phyloP scores from a whole-genome alignment of 805 yeast genomes.

The Metschnikowia lachancei region DNA sequence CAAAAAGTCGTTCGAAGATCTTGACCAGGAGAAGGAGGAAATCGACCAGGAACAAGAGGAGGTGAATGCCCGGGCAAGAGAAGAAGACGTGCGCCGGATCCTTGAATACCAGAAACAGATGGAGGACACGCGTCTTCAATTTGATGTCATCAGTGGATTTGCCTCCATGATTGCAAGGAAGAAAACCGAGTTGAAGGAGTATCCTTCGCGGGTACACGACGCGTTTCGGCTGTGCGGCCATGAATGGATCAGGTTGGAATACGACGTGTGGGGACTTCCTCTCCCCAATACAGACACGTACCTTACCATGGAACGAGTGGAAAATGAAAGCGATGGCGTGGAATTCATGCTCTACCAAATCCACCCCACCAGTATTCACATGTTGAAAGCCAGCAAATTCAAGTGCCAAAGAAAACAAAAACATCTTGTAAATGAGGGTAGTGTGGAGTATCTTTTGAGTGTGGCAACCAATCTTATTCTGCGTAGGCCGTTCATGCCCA shows the following conservation, averaged over 20 bases:
- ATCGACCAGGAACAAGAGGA: background rate
- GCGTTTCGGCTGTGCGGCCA: constrained; percentile 16
- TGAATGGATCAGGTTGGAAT: constrained; percentile 33
- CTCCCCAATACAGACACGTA: constrained; percentile 6
- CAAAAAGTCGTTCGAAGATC: constrained; percentile 17
- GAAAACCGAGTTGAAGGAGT: constrained; percentile 8
- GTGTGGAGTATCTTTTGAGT: constrained; percentile 10
- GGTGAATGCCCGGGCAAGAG: constrained; percentile 14
- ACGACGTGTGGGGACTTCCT: constrained; percentile 32
- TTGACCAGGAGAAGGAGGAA: constrained; percentile 13
- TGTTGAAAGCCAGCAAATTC: constrained; percentile 21
- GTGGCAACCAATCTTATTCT: background rate
- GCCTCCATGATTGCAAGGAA: constrained; percentile 17
- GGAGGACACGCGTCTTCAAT: constrained; percentile 24
- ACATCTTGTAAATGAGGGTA: constrained; percentile 8
- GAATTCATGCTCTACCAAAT: constrained; percentile 6
- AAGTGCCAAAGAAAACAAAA: constrained; percentile 19
- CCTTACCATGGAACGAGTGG: constrained; percentile 11
- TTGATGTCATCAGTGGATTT: constrained; percentile 41
- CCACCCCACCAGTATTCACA: constrained; percentile 16
- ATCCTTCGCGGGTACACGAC: constrained; percentile 13
- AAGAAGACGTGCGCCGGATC: constrained; percentile 14
- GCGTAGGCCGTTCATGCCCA: constrained; percentile 7
- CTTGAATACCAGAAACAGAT: constrained; percentile 12
- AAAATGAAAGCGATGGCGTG: background rate